Conservation (phyloP, 2,329 filamentous ascomycete genomes). For the Delphinella strobiligena region DNA sequence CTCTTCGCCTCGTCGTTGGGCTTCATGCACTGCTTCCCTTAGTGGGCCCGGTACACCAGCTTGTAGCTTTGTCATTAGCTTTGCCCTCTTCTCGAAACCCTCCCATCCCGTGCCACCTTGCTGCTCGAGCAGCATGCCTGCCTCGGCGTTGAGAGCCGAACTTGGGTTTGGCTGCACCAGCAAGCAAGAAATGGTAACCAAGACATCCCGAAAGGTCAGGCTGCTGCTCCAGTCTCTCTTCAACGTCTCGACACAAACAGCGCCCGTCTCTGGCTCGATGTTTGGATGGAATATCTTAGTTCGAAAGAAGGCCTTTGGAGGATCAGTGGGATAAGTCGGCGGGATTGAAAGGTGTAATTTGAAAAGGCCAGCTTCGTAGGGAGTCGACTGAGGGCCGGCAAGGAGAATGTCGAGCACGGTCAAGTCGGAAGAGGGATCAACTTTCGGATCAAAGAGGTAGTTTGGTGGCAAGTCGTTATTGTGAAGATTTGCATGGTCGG, state of each 20-base stretch:
- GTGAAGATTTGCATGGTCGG: slow-evolving; percentile 47
- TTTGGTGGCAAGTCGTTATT: slow-evolving; percentile 46
- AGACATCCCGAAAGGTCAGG: slow-evolving; percentile 46
- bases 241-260: slow-evolving; percentile 52
- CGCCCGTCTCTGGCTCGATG: slow-evolving; percentile 49
- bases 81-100: slow-evolving; percentile 44
- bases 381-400: slow-evolving; percentile 47
- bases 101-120: slow-evolving; percentile 27
- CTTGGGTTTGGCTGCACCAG: slow-evolving; percentile 53
- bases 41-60: slow-evolving; percentile 40
- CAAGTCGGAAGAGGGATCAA: slow-evolving; percentile 36
- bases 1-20: slow-evolving; percentile 43
- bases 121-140: slow-evolving; percentile 46
- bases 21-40: slow-evolving; percentile 35
- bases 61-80: slow-evolving; percentile 51
- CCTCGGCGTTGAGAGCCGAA: slow-evolving; percentile 49
- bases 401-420: slow-evolving; percentile 46
- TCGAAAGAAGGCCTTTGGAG: slow-evolving; percentile 47
- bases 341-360: slow-evolving; percentile 49
- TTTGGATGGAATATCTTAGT: slow-evolving; percentile 55
- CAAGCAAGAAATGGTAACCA: slow-evolving; percentile 49
- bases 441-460: slow-evolving; percentile 42
- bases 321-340: slow-evolving; percentile 39
- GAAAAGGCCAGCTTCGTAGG: slow-evolving; percentile 48
- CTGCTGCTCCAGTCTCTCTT: slow-evolving; percentile 51